These are phyloP conservation scores for Lignosus rhinocerotis DNA, from an alignment of 1,284 basidiomycete genomes.

Conservation along the genomic window DNA sequence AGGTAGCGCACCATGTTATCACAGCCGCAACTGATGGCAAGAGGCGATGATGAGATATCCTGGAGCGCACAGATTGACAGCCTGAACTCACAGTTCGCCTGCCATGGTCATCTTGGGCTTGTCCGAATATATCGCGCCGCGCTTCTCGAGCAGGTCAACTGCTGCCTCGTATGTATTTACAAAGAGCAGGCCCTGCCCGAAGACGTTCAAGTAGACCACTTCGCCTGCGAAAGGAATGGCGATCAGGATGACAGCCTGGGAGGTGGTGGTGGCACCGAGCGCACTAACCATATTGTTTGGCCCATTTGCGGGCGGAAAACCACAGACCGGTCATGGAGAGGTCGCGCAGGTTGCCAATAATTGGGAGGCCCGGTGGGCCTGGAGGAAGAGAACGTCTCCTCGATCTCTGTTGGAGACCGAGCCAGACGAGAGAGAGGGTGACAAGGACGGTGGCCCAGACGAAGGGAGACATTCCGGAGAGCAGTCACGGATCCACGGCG, in stretches of 20 bases:
- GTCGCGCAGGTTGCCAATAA: conserved; percentile 64
- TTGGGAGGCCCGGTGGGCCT: conserved; percentile 63
- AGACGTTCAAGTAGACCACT: conserved; percentile 64
- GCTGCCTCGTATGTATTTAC: conserved; percentile 59
- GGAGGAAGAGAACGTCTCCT: conserved; percentile 45
- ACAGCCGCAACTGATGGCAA: conserved; percentile 54
- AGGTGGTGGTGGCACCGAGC: not conserved
- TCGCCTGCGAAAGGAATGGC: conserved; percentile 45
- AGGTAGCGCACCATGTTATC: conserved; percentile 58
- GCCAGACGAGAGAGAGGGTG: conserved; percentile 27
- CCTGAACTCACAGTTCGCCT: conserved; percentile 45
- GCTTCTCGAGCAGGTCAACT: conserved; percentile 64
- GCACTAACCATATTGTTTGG: conserved; percentile 31
- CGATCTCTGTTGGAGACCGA: conserved; percentile 21
- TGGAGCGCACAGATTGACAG: conserved; percentile 2
- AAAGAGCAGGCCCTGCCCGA: conserved; percentile 66
- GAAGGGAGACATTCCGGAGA: conserved; percentile 24
- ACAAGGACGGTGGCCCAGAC: conserved; percentile 21
- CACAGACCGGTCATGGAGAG: conserved; percentile 54
- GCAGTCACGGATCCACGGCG: conserved; percentile 24
- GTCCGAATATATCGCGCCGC: conserved; percentile 70
- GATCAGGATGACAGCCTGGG: not conserved
- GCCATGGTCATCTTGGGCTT: conserved; percentile 68
- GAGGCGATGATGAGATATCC: conserved; percentile 18
- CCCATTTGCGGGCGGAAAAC: conserved; percentile 35